phyloP scores from a whole-genome alignment of 345 rosid species.

The sweet orange (Citrus sinensis) region DNA sequence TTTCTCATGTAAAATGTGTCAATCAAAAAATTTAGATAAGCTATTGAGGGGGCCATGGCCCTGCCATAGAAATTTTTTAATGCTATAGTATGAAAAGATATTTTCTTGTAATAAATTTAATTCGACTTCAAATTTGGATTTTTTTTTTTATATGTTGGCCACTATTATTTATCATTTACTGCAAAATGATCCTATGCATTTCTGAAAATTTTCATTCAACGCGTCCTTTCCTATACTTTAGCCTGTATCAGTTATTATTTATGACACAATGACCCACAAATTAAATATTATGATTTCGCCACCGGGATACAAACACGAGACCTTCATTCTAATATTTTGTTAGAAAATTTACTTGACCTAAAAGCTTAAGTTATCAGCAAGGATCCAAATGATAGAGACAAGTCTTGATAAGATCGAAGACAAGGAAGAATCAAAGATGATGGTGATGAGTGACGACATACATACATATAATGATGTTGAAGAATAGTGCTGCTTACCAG shows the following conservation, averaged over 20 bases:
- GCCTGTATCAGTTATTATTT: too few relatives aligned
- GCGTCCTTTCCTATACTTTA: not conserved
- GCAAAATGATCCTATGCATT: not conserved
- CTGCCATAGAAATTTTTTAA: too few relatives aligned
- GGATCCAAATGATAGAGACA: not conserved
- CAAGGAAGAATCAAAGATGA: too few relatives aligned
- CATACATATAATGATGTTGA: not conserved
- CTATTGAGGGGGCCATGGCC: too few relatives aligned
- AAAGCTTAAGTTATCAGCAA: not conserved
- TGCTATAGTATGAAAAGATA: too few relatives aligned
- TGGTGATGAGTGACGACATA: too few relatives aligned
- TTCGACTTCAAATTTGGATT: not conserved
- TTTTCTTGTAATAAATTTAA: too few relatives aligned
- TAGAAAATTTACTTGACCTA: not conserved
- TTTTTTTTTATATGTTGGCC: not conserved
- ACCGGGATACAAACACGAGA: not conserved
- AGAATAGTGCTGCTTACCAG: conserved; percentile 13
- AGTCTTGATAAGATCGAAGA: too few relatives aligned
- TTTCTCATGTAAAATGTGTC: too few relatives aligned
- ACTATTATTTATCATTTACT: not conserved
- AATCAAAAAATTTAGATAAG: too few relatives aligned
- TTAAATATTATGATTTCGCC: not conserved
- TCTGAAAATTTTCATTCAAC: not conserved
- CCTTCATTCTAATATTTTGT: not conserved
- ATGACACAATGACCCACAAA: not conserved